Evolutionary conservation across 257 asterid genomes (phyloP), one percentile per base, ranked within the genome.

Genomic region (Paraleonurus japonicus): DNA sequence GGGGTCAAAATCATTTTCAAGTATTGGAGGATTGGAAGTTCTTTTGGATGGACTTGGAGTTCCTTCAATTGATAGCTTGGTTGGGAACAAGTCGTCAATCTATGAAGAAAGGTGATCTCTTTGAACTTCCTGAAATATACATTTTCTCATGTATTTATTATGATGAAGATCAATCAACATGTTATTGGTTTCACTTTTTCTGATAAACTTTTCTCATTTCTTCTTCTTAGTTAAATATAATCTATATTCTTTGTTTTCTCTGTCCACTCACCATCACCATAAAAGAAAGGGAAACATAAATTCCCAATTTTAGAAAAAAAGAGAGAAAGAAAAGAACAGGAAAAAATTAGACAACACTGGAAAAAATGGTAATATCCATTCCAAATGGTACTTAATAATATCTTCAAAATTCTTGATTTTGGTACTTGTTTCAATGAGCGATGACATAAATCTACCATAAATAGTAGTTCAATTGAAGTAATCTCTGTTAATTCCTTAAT

Each of bases 21-120:
- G 97, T 80, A 88, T 94, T 84, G 99, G 98, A 51, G 99, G 99
- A 66, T 83, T 94, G 83, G 99, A 94, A 83, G 98, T 91, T 83
- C 79, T 94, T 81, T 74, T 94, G 88, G 99, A 94, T 84, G 99
- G 96, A 71, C 77, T 94, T 65, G 99, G 97, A 78, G 73, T 89
- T 80, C 83, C 91, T 65, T 83, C 96, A 35, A 74, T 81, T 60
- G 86, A 82, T 64, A 84, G 85, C 81, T 79, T 85, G 83, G 79
- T 85, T 63, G 53, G 65, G 39, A 82, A 69, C 75, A 84, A 80
- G 66, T 79, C 82, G 73, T 81, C 89, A 33, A 67, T 81, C 66
- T 58, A 79, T 58, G 81, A 65, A 67, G 67, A 73, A 74, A 86
- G 96, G 97, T 93, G 81, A 72, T 55, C 51, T 15, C 63, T 71